Evolutionary conservation across 768 basidiomycete species (phyloP), one percentile per base, ranked within the genome.

Genomic region (Auriculariales sp.): DNA sequence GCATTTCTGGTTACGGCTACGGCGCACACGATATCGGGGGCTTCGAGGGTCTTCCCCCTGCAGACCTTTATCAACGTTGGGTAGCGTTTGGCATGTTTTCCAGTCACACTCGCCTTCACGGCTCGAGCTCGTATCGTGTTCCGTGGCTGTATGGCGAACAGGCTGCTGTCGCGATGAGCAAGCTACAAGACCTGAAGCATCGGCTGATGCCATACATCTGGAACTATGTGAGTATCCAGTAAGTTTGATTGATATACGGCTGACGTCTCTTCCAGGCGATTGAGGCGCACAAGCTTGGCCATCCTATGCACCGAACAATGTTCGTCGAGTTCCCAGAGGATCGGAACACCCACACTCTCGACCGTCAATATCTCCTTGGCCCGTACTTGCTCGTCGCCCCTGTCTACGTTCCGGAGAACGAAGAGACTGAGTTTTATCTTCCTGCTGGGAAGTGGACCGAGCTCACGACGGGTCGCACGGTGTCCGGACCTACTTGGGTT

Each of bases 1-100:
- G 79, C 1, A 52, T 71, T 3, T 82, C 81, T 28, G 82, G 83
- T 1, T 87, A 83, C 55, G 79, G 73, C 0, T 85, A 76, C 62
- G 74, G 79, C 5, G 79, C 79, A 15, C 81, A 83, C 60, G 83
- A 87, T 58, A 83, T 87, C 49, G 83, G 82, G 24, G 83, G 83
- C 1, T 86, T 83, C 54, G 82, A 85, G 74, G 81, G 81, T 9
- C 76, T 75, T 48, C 81, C 81, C 2, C 74, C 76, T 7, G 72
- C 78, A 0, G 77, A 78, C 56, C 75, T 84, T 35, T 84, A 81
- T 58, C 76, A 80, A 55, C 78, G 83, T 36, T 87, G 81, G 82
- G 76, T 82, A 14, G 81, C 80, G 1, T 83, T 82, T 60, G 82
- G 83, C 0, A 62, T 84, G 28, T 85, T 84, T 66, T 83, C 81